Conservation (phyloP, 768 basidiomycete species). For the Clitopilus passeckerianus region DNA sequence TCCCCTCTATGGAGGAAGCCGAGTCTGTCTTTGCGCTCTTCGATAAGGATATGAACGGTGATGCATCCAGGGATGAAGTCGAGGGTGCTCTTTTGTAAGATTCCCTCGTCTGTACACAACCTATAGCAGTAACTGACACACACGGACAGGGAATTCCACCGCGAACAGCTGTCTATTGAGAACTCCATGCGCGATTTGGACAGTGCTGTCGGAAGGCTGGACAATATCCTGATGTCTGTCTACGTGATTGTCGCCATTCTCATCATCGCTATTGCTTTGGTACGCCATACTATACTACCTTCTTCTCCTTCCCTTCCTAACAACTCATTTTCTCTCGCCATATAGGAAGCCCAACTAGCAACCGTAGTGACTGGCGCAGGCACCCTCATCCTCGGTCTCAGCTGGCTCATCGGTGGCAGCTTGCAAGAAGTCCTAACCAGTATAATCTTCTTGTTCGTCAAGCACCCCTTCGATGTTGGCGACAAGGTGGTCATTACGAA, state of each 20-base stretch:
- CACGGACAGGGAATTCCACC: constrained; percentile 63
- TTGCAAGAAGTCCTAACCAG: constrained; percentile 77
- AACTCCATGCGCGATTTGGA: constrained; percentile 88
- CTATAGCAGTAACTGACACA: constrained; percentile 4
- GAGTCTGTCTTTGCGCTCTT: constrained; percentile 64
- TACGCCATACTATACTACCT: constrained; percentile 26
- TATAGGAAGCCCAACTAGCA: constrained; percentile 65
- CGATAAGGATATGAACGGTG: constrained; percentile 71
- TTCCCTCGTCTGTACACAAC: background rate
- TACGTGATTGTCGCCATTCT: constrained; percentile 67
- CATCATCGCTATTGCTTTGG: constrained; percentile 82
- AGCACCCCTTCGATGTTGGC: constrained; percentile 80
- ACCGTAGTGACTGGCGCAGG: constrained; percentile 77
- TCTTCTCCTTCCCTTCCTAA: constrained; percentile 1
- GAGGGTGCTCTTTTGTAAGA: constrained; percentile 70
- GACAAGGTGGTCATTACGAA: constrained; percentile 58
- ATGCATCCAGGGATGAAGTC: constrained; percentile 64
- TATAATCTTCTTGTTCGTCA: constrained; percentile 90
- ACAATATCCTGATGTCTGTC: constrained; percentile 81
- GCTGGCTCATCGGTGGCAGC: constrained; percentile 83
- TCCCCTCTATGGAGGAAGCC: constrained; percentile 62
- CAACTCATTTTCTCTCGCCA: constrained; percentile 1
- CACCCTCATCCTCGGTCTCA: constrained; percentile 54
- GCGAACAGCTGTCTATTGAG: constrained; percentile 80
- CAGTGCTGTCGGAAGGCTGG: constrained; percentile 81